Conservation (phyloP, 768 basidiomycete genomes). For the Lactifluus pinguis region DNA sequence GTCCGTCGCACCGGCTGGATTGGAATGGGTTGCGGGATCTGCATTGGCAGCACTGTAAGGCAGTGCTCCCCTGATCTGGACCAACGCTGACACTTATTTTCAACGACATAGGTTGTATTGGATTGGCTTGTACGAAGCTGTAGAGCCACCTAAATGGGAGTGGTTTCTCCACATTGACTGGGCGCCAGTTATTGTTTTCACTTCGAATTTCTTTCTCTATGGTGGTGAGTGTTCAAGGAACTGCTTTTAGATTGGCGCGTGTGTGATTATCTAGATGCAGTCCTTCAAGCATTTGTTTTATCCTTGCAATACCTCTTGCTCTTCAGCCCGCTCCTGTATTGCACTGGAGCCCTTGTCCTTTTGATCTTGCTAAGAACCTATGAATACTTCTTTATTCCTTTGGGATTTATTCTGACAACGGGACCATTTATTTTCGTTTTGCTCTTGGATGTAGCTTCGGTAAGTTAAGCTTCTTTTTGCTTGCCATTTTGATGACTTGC, state of each 20-base stretch:
- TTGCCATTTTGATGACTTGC: neutral
- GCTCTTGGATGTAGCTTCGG: too few species aligned
- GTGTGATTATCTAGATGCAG: neutral
- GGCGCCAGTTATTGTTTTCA: neutral
- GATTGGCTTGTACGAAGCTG: neutral
- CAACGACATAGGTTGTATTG: neutral
- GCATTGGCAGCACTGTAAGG: neutral
- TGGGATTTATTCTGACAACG: too few species aligned
- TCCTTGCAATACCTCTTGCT: neutral
- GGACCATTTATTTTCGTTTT: too few species aligned
- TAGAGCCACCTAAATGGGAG: neutral
- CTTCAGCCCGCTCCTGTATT: neutral
- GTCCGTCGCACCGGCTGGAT: neutral
- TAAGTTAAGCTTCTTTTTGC: neutral
- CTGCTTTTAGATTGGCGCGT: neutral
- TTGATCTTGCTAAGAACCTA: too few species aligned
- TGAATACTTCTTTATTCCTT: too few species aligned
- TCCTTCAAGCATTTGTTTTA: neutral
- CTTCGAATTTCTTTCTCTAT: neutral
- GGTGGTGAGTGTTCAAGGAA: neutral
- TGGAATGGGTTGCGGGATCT: neutral
- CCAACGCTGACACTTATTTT: neutral
- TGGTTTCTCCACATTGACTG: conserved; percentile 3
- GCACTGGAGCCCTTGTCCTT: too few species aligned
- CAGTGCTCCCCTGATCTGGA: neutral